Base-by-base conservation (phyloP, 1,284 basidiomycete genomes). In the Volvariella surrecta region DNA sequence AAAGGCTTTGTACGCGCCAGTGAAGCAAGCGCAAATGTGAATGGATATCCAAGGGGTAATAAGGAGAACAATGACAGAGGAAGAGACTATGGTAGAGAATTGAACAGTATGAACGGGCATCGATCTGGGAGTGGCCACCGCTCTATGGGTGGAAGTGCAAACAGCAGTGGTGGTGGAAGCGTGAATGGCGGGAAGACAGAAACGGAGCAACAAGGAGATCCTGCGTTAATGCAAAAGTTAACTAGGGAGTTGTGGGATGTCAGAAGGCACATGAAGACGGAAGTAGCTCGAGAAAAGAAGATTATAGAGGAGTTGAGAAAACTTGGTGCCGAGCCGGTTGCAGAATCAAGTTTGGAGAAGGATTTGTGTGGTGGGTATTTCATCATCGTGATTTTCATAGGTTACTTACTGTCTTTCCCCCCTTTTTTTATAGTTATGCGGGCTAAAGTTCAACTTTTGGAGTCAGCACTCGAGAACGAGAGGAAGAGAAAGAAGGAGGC, bases 221-320 rank as follows among this genome's bases (percentile, higher is more conserved):
- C 39, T 10, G 6, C 40, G 10, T 37, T 45, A 24, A 48, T 55
- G 6, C 50, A 52, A 21, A 32, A 40, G 18, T 53, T 66, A 6
- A 58, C 56, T 11, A 54, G 56, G 24, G 64, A 69, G 39, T 45
- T 67, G 17, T 59, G 56, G 52, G 57, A 59, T 37, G 52, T 66
- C 18, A 60, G 63, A 7, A 50, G 60, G 20, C 56, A 63, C 46
- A 56, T 67, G 20, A 55, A 60, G 10, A 60, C 60, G 0, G 54
- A 53, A 2, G 51, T 61, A 17, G 61, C 56, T 10, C 57, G 57
- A 16, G 64, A 69, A 42, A 47, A 50, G 0, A 47, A 43, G 7
- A 52, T 68, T 31, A 17, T 64, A 11, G 48, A 52, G 1, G 54
- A 63, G 18, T 52, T 70, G 43, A 52, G 53, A 20, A 37, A 44